These are phyloP conservation scores for Solanum chmielewskii DNA, from an alignment of 257 asterid genomes.

Conservation along the genomic window DNA sequence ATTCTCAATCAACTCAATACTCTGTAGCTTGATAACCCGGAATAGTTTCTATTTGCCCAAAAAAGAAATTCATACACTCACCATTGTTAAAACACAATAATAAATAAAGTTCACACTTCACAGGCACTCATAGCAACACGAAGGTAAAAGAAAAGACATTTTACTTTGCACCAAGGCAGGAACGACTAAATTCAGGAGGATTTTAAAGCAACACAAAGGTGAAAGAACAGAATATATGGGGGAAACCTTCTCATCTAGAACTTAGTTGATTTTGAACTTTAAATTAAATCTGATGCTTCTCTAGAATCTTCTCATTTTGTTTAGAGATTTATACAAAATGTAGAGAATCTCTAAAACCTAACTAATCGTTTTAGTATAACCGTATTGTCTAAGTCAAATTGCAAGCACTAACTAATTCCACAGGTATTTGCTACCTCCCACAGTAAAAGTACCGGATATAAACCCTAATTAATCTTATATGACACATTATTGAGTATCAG, in stretches of 20 bases:
- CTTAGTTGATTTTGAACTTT: background rate
- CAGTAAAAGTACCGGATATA: background rate
- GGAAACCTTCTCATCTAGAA: background rate
- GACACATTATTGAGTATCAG: background rate
- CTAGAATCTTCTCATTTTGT: background rate
- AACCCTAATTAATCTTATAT: background rate
- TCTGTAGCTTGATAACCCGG: background rate
- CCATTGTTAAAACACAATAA: background rate
- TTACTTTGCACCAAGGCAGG: background rate
- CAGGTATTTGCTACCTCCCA: background rate
- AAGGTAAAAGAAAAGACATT: background rate
- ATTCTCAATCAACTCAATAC: background rate
- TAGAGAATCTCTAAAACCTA: background rate
- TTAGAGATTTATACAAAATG: background rate
- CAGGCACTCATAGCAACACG: background rate
- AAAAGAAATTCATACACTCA: background rate
- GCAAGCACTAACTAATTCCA: background rate
- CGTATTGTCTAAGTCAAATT: background rate
- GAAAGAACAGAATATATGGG: background rate
- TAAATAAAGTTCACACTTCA: background rate
- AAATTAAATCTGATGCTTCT: background rate
- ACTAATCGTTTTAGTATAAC: background rate
- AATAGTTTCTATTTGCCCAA: background rate
- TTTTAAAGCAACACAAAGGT: background rate
- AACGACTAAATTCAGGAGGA: background rate